Base-by-base conservation (phyloP, 202 grass and related monocot genomes). In the Musa balbisiana region DNA sequence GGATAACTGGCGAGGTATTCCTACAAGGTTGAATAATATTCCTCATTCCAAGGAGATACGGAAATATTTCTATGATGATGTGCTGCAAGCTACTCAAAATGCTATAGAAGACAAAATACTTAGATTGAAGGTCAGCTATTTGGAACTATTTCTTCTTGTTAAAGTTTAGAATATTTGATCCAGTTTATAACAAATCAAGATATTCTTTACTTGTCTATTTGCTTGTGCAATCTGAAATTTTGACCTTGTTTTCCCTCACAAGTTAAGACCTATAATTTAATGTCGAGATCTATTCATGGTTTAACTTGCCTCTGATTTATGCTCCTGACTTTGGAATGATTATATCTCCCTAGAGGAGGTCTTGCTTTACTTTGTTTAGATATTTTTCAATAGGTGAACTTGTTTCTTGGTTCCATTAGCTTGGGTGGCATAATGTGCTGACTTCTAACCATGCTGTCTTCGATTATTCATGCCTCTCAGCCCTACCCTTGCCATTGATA, bases 21-120 rank as follows among this genome's bases (percentile, higher is more conserved):
- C 93, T 56, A 97, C 93, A 21, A 92, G 84, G 79, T 85, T 97
- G 83, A 92, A 97, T 78, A 97, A 92, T 82, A 91, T 91, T 82
- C 93, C 93, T 74, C 93, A 97, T 80, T 97, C 93, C n/a, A 91
- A 85, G 70, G 93, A 97, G 81, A 97, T 97, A 69, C 87, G 93
- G 73, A 81, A 87, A 82, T 97, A 97, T 24, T 97, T 97, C 52
- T 97, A 97, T 66, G 73, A 83, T 1, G 93, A 97, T 84, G 80
- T 97, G 81, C 29, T 81, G 67, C 67, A 79, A 78, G 84, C 88
- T 81, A 92, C 90, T 63, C 88, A 76, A 73, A 82, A 22, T 73
- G 93, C 93, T 79, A 67, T 97, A 85, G 82, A 87, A 84, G 87
- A 92, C 81, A 92, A 92, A 92, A 97, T 84, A 81, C 89, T 52